phyloP scores from a whole-genome alignment of 2,329 filamentous ascomycete genomes.

The Penicillium sp. region DNA sequence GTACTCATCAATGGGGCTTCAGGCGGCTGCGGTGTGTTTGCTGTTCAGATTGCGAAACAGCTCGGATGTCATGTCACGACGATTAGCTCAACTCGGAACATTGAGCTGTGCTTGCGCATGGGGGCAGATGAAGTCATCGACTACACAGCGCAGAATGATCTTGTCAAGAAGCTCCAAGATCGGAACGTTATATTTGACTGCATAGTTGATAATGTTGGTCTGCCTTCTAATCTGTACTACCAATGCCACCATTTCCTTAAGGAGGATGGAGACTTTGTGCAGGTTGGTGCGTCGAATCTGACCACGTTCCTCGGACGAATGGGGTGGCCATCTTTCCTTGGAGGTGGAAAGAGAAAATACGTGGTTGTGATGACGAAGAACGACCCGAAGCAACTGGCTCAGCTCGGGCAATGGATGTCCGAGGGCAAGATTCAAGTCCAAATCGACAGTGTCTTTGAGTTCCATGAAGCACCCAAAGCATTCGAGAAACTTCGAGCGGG shows the following conservation, averaged over 20 bases:
- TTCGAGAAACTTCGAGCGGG: constrained; percentile 61
- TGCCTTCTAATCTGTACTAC: constrained; percentile 55
- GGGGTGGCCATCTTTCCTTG: constrained; percentile 50
- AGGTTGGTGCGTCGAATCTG: constrained; percentile 49
- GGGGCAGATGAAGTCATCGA: constrained; percentile 67
- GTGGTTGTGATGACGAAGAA: constrained; percentile 38
- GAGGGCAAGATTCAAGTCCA: constrained; percentile 61
- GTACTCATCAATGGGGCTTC: constrained; percentile 68
- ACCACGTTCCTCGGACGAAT: constrained; percentile 39
- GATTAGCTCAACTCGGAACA: constrained; percentile 61
- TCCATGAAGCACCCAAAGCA: constrained; percentile 59
- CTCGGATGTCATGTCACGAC: constrained; percentile 61
- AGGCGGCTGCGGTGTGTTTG: constrained; percentile 62
- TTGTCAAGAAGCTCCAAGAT: constrained; percentile 50
- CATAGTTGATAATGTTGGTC: constrained; percentile 61
- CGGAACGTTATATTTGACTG: constrained; percentile 55
- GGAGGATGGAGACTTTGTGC: constrained; percentile 53
- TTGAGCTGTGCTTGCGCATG: constrained; percentile 57
- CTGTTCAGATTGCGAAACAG: constrained; percentile 65
- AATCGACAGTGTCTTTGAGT: constrained; percentile 58
- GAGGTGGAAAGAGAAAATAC: constrained; percentile 50
- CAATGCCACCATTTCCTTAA: constrained; percentile 55
- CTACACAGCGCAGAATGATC: constrained; percentile 53
- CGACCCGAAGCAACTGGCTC: constrained; percentile 48
- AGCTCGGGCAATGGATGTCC: constrained; percentile 58